Evolutionary conservation across 495 filamentous ascomycete genomes (phyloP), one percentile per base, ranked within the genome.

Genomic region (Xylaria longipes): DNA sequence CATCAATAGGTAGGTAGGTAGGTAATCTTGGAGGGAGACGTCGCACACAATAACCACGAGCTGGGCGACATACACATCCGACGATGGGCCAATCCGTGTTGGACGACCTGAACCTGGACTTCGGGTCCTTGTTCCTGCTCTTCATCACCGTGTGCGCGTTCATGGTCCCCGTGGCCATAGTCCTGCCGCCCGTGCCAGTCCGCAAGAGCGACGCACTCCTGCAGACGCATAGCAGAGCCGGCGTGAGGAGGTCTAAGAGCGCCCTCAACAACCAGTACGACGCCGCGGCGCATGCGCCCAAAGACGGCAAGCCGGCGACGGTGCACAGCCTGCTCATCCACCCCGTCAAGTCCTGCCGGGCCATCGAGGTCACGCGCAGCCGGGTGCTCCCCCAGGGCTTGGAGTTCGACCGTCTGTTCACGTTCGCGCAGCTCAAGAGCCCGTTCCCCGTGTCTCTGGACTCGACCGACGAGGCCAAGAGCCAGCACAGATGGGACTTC

Each of bases 311-410:
- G 17, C 67, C 72, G n/a, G 74, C 73, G 1, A 80, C 54, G 56
- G 84, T 98, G 73, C 94, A 94, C 79, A 92, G 92, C 60, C 86
- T 97, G 48, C 94, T 91, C 83, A 90, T 93, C 50, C 97, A 95
- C 78, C 95, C 95, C 0, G 82, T 97, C 74, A 98, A 98, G 83
- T 93, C 91, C 69, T 97, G 95, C 78, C 84, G 86, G 71, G 93
- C 91, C 17, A 89, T 97, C 25, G 93, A 97, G 80, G 77, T 97
- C 64, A 81, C 87, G 65, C 75, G 84, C 64, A 89, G 88, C 54
- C 88, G 89, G 62, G 86, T 97, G 5, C 81, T 94, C 35, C 77
- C 88, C 6, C 90, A 89, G 20, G 95, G 95, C 4, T 85, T 98
- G 57, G 85, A 92, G 78, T 92, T 91, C 78, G 95, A 98, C 79